A percentile compares a stretch with the other conserved stretches of the same genome.
Conservation (phyloP, 2,329 filamentous ascomycete genomes). For the Diaporthe sp. region DNA sequence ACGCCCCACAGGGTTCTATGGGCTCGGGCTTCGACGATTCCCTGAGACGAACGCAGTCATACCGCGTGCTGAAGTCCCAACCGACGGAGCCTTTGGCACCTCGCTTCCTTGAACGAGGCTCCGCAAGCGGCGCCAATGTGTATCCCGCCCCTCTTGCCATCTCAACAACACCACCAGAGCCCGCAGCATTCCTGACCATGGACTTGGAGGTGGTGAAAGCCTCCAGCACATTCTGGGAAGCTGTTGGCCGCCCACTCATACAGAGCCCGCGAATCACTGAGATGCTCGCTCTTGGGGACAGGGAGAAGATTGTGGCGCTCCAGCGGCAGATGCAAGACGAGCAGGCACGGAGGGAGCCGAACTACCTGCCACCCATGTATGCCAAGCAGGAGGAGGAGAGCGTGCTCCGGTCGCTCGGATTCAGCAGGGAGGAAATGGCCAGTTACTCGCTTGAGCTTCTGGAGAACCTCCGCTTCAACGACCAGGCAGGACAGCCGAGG, state of each 20-base stretch:
- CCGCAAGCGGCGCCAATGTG: slow-evolving; percentile 63
- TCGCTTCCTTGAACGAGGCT: slow-evolving; percentile 66
- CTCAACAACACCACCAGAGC: slow-evolving; percentile 60
- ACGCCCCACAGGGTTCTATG: slow-evolving; percentile 60
- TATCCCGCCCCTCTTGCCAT: slow-evolving; percentile 61
- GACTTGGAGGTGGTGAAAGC: slow-evolving; percentile 71
- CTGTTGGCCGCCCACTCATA: slow-evolving; percentile 63
- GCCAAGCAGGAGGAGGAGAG: slow-evolving; percentile 67
- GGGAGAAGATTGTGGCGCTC: slow-evolving; percentile 64
- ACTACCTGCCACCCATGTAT: slow-evolving; percentile 76
- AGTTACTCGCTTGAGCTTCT: slow-evolving; percentile 66
- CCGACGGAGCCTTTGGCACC: slow-evolving; percentile 62
- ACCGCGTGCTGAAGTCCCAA: slow-evolving; percentile 69
- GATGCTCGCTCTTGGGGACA: slow-evolving; percentile 65
- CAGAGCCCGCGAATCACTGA: slow-evolving; percentile 67
- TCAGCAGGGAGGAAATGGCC: slow-evolving; percentile 66
- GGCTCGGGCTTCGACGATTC: slow-evolving; percentile 62
- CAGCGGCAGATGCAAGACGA: slow-evolving; percentile 70
- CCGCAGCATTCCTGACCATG: slow-evolving; percentile 70
- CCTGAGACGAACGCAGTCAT: slow-evolving; percentile 62
- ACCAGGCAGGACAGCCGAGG: slow-evolving; percentile 65
- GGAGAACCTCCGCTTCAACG: slow-evolving; percentile 69
- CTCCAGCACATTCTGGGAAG: slow-evolving; percentile 69
- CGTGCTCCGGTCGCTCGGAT: slow-evolving; percentile 68
- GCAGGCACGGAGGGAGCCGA: slow-evolving; percentile 70